Base-by-base conservation (phyloP, 2,329 filamentous ascomycete species). In the Fusarium phyllophilum region DNA sequence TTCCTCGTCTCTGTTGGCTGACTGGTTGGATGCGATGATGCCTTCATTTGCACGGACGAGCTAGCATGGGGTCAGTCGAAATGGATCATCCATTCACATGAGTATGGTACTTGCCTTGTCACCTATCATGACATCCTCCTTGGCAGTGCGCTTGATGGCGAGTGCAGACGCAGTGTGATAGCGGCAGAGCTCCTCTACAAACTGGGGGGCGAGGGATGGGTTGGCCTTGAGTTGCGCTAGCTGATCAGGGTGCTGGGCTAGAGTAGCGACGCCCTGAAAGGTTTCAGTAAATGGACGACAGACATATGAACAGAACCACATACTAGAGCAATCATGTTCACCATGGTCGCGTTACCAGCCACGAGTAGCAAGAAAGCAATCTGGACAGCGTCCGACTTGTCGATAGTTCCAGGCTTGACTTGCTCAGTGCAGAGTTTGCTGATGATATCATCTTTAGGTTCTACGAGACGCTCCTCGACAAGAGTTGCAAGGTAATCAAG, bases 261-360 rank as follows among this genome's bases (percentile, higher is more conserved):
- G 81, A 8, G 83, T 84, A 0, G 85, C 79, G 14, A 87, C 79
- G 17, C 86, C 86, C 82, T 85, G 22, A 5, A 15, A 29, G 46
- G 1, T 4, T 4, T 38, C 1, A 48, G 17, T 6, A 41, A 6
- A 13, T 5, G 15, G 3, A 5, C 2, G 2, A 2, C 2, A 20
- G 10, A 26, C 0, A 3, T 2, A 3, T 8, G 3, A 12, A 22
- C 4, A 3, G 6, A 60, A 18, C 3, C 2, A 8, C 78, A n/a
- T 64, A 84, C 84, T 38, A 87, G 79, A 2, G 82, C 80, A 63
- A 87, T 87, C 83, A 86, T 87, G 74, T 84, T 87, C 9, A 87
- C 83, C 83, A 87, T 85, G 2, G 86, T 87, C 0, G 86, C 86
- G 42, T 88, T 88, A 5, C 86, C 86, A 0, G 86, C 86, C 4